Conservation (phyloP, 2,329 filamentous ascomycete genomes). For the Alternaria atra region DNA sequence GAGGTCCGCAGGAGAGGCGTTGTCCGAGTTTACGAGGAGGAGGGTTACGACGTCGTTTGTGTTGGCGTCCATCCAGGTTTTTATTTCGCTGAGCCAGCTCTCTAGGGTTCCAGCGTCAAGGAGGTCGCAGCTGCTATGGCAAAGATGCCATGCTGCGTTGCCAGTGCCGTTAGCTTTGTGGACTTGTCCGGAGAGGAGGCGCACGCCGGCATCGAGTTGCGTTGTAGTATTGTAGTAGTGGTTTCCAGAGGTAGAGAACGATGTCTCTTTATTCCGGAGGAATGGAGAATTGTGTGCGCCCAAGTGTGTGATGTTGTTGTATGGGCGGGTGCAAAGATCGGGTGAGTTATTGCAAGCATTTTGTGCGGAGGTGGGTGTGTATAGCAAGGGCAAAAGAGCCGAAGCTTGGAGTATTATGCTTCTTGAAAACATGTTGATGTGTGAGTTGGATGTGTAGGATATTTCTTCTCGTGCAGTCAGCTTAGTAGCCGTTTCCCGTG, state of each 20-base stretch:
- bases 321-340: conserved; percentile 72
- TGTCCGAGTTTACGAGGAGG: conserved; percentile 75
- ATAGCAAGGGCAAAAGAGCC: conserved; percentile 42
- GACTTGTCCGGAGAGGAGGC: conserved; percentile 76
- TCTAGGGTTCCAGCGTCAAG: conserved; percentile 74
- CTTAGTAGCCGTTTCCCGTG: neutral
- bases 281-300: conserved; percentile 80
- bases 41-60: conserved; percentile 79
- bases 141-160: conserved; percentile 66
- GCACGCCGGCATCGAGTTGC: conserved; percentile 75
- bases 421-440: conserved; percentile 42
- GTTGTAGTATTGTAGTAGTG: conserved; percentile 77
- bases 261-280: conserved; percentile 69
- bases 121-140: conserved; percentile 73
- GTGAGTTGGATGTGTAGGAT: neutral
- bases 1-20: conserved; percentile 64
- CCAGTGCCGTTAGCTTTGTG: conserved; percentile 64
- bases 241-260: conserved; percentile 72
- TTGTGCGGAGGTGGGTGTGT: conserved; percentile 40
- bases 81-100: conserved; percentile 71
- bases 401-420: conserved; percentile 36
- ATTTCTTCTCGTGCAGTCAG: neutral
- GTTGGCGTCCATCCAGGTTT: conserved; percentile 73
- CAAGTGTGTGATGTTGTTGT: conserved; percentile 80
- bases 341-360: conserved; percentile 83